These are phyloP conservation scores for Irpex sp. DNA, from an alignment of 1,284 basidiomycete species.

Conservation along the genomic window DNA sequence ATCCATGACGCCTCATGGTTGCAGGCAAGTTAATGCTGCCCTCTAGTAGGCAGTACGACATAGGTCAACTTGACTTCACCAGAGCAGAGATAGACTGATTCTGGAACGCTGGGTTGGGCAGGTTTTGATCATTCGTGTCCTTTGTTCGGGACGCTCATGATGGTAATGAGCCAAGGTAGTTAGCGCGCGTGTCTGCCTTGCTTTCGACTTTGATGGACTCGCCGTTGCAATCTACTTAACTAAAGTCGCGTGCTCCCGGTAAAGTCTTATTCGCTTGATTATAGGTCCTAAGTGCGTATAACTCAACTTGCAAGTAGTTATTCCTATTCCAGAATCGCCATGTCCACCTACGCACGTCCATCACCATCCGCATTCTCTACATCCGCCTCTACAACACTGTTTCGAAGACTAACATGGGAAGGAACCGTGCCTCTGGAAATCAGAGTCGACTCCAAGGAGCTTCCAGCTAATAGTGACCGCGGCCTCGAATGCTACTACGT, in stretches of 20 bases:
- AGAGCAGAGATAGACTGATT: too few relatives aligned
- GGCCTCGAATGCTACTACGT: constrained; percentile 83
- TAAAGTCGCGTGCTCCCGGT: not conserved
- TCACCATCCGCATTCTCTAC: constrained; percentile 50
- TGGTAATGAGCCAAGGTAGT: too few relatives aligned
- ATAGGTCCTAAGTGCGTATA: not conserved
- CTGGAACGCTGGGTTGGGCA: too few relatives aligned
- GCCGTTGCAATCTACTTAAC: not conserved
- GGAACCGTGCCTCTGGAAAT: constrained; percentile 84
- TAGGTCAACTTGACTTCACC: too few relatives aligned
- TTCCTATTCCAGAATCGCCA: constrained; percentile 21
- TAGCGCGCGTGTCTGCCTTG: not conserved
- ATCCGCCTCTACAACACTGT: constrained; percentile 64
- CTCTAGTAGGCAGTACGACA: too few relatives aligned
- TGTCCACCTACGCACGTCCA: constrained; percentile 60
- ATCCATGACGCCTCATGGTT: too few relatives aligned
- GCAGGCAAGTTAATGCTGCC: too few relatives aligned
- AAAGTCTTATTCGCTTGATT: not conserved
- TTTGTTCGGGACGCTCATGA: too few relatives aligned
- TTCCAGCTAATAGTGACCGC: constrained; percentile 83
- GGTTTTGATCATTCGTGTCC: too few relatives aligned
- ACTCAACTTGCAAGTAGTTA: not conserved
- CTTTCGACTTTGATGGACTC: not conserved
- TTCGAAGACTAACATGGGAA: constrained; percentile 80
- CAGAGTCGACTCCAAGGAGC: constrained; percentile 78